Percentiles rank a stretch among this genome's conserved stretches.
Evolutionary conservation across 257 asterid genomes (phyloP).

Genomic region (Solanum paucissectum): DNA sequence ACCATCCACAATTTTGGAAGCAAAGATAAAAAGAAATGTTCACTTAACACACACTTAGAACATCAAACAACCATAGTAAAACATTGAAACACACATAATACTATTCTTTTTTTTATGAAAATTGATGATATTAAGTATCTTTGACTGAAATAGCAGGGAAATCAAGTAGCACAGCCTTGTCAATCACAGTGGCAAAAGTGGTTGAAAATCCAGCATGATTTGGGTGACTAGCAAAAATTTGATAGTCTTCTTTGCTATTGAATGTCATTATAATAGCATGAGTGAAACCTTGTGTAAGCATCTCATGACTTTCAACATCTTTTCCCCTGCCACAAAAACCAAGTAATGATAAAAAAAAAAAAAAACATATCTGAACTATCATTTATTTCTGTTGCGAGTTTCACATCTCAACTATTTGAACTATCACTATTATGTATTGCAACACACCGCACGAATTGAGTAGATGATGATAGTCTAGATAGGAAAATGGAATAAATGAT

Average conservation of each 20-base stretch:
- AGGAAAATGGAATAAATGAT: neutral
- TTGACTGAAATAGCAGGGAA: conserved; percentile 61
- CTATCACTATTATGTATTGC: neutral
- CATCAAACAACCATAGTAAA: neutral
- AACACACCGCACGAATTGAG: neutral
- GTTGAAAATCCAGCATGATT: conserved; percentile 59
- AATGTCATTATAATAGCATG: conserved; percentile 91
- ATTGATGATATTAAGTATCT: conserved; percentile 13
- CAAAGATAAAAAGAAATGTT: neutral
- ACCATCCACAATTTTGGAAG: neutral
- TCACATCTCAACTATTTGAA: neutral
- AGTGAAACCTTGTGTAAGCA: conserved; percentile 81
- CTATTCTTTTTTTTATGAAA: neutral
- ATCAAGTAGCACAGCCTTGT: conserved; percentile 77
- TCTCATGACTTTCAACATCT: conserved; percentile 65
- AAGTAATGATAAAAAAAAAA: neutral
- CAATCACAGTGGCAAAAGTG: conserved; percentile 54
- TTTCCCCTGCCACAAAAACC: conserved; percentile 49
- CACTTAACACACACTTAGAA: neutral
- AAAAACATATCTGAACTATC: neutral
- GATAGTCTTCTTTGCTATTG: conserved; percentile 59
- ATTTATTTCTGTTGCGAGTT: too few species aligned
- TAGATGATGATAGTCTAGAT: neutral
- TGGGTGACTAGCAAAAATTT: conserved; percentile 50
- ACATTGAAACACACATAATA: neutral